Evolutionary conservation across 2,329 filamentous ascomycete genomes (phyloP).

Genomic region (Colletotrichum cuscutae): DNA sequence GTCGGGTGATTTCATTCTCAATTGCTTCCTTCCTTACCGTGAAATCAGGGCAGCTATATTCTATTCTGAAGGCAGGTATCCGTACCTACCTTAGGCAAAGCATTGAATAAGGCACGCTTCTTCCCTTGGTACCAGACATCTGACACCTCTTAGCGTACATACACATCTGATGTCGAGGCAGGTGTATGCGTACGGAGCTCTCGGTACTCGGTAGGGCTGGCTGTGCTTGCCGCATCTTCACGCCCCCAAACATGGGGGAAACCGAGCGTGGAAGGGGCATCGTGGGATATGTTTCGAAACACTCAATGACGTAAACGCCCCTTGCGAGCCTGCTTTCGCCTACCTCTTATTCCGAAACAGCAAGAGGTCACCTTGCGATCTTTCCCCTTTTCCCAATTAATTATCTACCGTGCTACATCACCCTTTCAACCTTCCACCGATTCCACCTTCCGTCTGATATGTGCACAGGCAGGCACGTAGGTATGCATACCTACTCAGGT

Average conservation of each 20-base stretch:
- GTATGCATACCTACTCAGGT: background rate
- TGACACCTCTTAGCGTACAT: background rate
- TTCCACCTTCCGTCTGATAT: background rate
- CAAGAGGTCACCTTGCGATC: background rate
- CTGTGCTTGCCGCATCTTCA: slow-evolving; percentile 13
- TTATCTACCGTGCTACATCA: too few relatives aligned
- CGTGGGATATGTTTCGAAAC: slow-evolving; percentile 35
- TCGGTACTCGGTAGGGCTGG: background rate
- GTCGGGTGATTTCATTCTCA: background rate
- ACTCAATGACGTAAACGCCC: slow-evolving; percentile 29
- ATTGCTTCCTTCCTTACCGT: background rate
- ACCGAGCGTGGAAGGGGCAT: slow-evolving; percentile 31
- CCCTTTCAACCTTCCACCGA: background rate
- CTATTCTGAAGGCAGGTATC: too few relatives aligned
- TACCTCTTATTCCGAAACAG: slow-evolving; percentile 13
- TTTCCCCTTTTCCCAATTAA: background rate
- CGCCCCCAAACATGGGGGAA: slow-evolving; percentile 18
- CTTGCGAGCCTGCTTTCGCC: background rate
- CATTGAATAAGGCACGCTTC: too few relatives aligned
- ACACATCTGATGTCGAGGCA: background rate
- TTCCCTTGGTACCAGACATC: background rate
- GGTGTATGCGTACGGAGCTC: too few relatives aligned
- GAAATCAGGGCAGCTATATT: background rate
- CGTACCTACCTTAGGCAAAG: too few relatives aligned
- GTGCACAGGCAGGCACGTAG: background rate